Conservation (phyloP, 1,284 basidiomycete species). For the Amylostereum areolatum region DNA sequence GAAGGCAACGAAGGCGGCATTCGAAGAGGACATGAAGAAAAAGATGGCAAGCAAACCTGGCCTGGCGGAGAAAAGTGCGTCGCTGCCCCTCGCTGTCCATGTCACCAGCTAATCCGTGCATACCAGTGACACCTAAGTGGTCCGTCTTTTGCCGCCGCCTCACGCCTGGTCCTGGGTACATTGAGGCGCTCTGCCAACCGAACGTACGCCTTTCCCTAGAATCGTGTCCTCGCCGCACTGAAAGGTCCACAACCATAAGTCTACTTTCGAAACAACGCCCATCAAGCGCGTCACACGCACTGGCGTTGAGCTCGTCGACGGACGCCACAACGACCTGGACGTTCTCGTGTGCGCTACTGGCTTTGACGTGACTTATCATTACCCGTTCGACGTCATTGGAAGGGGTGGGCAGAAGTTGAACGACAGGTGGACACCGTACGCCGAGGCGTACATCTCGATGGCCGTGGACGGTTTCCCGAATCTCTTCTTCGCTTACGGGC, state of each 20-base stretch:
- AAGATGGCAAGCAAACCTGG: slow-evolving; percentile 51
- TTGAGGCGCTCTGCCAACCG: slow-evolving; percentile 55
- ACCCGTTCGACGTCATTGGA: slow-evolving; percentile 42
- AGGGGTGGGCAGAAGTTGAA: slow-evolving; percentile 37
- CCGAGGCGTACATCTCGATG: slow-evolving; percentile 43
- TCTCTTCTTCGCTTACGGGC: slow-evolving; percentile 44
- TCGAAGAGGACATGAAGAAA: slow-evolving; percentile 42
- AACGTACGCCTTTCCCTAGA: slow-evolving; percentile 34
- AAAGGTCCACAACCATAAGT: slow-evolving; percentile 21
- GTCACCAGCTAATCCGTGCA: too few species aligned
- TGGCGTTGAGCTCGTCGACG: slow-evolving; percentile 47
- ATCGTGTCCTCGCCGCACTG: not conserved
- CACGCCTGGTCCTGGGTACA: slow-evolving; percentile 61
- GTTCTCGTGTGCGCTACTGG: slow-evolving; percentile 55
- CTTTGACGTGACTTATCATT: slow-evolving; percentile 42
- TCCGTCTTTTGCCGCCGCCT: slow-evolving; percentile 33
- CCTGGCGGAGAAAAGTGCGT: slow-evolving; percentile 50
- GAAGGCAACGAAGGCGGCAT: slow-evolving; percentile 29
- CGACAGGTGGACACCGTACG: slow-evolving; percentile 39
- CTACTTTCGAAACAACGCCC: slow-evolving; percentile 39
- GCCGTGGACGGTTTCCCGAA: slow-evolving; percentile 53
- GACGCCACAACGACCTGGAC: slow-evolving; percentile 42
- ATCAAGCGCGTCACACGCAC: slow-evolving; percentile 41
- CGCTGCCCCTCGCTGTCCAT: too few species aligned
- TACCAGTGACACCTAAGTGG: not conserved